Percentiles rank a stretch among this genome's conserved stretches.
These are phyloP conservation scores for Phialophora expanda DNA, from an alignment of 2,329 filamentous ascomycete genomes.

Conservation along the genomic window DNA sequence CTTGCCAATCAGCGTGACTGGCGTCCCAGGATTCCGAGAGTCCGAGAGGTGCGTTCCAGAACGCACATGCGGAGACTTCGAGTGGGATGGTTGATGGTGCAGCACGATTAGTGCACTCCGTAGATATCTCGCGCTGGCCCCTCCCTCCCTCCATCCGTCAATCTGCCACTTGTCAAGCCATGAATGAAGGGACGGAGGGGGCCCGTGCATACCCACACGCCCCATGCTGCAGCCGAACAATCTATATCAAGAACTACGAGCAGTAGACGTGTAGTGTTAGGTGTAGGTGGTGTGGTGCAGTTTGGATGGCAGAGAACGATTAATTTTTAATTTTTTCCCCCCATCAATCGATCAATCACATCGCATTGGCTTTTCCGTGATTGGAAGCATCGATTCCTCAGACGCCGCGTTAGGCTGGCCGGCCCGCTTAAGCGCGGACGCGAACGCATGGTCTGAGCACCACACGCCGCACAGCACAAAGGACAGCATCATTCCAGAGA, in stretches of 20 bases:
- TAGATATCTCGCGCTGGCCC: neutral
- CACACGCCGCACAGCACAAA: too few species aligned
- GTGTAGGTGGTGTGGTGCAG: too few species aligned
- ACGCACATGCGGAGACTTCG: too few species aligned
- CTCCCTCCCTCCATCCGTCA: constrained; percentile 1
- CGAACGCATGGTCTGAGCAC: neutral
- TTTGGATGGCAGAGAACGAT: too few species aligned
- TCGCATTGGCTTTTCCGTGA: neutral
- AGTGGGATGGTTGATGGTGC: too few species aligned
- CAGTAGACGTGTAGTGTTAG: too few species aligned
- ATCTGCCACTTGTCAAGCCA: constrained; percentile 13
- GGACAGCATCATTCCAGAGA: neutral
- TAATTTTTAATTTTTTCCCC: too few species aligned
- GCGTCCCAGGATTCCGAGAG: too few species aligned
- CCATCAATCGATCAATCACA: neutral
- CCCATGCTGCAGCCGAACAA: neutral
- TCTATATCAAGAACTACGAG: neutral
- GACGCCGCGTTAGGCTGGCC: neutral
- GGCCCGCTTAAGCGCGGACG: neutral
- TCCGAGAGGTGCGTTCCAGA: too few species aligned
- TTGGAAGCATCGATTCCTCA: neutral
- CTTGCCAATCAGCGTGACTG: neutral
- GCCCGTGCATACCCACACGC: neutral
- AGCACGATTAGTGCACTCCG: too few species aligned
- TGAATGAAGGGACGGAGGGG: constrained; percentile 9